phyloP scores from a whole-genome alignment of 129 eudicot genomes.

The Centaurea solstitialis region DNA sequence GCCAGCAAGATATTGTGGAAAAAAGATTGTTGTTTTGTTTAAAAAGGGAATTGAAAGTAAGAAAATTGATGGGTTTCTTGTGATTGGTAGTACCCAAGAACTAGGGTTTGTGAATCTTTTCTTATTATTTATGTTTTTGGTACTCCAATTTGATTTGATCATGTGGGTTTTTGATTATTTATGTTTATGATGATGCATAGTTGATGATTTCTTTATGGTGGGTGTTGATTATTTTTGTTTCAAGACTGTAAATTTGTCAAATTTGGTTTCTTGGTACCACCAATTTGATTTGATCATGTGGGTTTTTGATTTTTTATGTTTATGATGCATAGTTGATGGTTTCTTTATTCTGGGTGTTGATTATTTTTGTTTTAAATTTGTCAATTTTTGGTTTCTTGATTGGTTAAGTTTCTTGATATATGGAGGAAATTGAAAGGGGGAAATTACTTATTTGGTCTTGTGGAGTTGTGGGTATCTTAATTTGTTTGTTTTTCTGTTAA shows the following conservation, averaged over 20 bases:
- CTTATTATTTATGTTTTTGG: background rate
- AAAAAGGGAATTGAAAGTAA: background rate
- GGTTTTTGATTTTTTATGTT: background rate
- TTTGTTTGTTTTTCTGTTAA: conserved; percentile 28
- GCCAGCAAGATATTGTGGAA: conserved; percentile 11
- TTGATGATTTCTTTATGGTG: conserved; percentile 8
- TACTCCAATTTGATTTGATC: background rate
- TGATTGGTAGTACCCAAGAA: conserved; percentile 3
- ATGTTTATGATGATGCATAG: background rate
- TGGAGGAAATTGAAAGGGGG: background rate
- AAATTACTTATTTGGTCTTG: conserved; percentile 2
- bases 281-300: background rate
- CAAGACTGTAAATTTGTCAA: background rate
- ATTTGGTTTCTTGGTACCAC: background rate
- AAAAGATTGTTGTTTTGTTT: conserved; percentile 5
- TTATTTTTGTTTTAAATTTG: conserved; percentile 9
- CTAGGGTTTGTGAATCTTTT: conserved; percentile 20
- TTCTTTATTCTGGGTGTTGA: conserved; percentile 1
- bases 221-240: conserved; percentile 6
- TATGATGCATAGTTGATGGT: conserved; percentile 8
- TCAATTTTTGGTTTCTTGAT: conserved; percentile 3
- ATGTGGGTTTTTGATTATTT: background rate
- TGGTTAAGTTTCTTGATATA: conserved; percentile 9
- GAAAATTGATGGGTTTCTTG: conserved; percentile 2
- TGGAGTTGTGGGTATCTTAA: conserved; percentile 23